A percentile compares a stretch with the other conserved stretches of the same genome.
These are phyloP conservation scores for Echinosophora koreensis DNA, from an alignment of 306 rosid genomes.

Conservation along the genomic window DNA sequence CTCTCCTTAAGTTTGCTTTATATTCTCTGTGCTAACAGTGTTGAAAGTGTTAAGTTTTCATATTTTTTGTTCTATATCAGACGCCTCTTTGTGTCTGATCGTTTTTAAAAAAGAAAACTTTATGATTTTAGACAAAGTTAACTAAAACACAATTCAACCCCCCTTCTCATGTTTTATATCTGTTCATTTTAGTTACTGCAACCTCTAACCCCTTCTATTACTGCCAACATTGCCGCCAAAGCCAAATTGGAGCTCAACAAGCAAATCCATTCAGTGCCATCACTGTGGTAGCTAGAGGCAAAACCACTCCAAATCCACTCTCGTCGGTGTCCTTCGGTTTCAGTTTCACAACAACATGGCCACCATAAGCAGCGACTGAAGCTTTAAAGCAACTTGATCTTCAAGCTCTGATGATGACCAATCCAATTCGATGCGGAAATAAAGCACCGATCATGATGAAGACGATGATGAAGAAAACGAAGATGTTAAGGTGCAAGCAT, in stretches of 20 bases:
- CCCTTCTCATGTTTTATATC: too few relatives aligned
- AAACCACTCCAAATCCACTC: conserved; percentile 67
- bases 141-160: too few relatives aligned
- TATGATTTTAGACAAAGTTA: too few relatives aligned
- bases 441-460: conserved; percentile 38
- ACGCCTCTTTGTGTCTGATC: too few relatives aligned
- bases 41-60: too few relatives aligned
- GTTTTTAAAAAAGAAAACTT: too few relatives aligned
- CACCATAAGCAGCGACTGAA: conserved; percentile 89
- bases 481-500: conserved; percentile 46
- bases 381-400: conserved; percentile 83
- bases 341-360: conserved; percentile 69
- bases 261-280: conserved; percentile 75
- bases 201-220: conserved; percentile 48
- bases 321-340: conserved; percentile 50
- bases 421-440: conserved; percentile 78
- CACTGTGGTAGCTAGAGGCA: conserved; percentile 79
- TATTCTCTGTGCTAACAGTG: too few relatives aligned
- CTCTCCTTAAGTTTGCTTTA: too few relatives aligned
- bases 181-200: too few relatives aligned
- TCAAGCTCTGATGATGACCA: conserved; percentile 89
- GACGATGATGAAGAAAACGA: conserved; percentile 55
- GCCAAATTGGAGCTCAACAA: conserved; percentile 64
- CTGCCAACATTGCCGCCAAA: conserved; percentile 47
- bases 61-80: too few relatives aligned